Evolutionary conservation across 208 protist species (phyloP), one percentile per base, ranked within the genome.

Genomic region (Trypanosoma mega): DNA sequence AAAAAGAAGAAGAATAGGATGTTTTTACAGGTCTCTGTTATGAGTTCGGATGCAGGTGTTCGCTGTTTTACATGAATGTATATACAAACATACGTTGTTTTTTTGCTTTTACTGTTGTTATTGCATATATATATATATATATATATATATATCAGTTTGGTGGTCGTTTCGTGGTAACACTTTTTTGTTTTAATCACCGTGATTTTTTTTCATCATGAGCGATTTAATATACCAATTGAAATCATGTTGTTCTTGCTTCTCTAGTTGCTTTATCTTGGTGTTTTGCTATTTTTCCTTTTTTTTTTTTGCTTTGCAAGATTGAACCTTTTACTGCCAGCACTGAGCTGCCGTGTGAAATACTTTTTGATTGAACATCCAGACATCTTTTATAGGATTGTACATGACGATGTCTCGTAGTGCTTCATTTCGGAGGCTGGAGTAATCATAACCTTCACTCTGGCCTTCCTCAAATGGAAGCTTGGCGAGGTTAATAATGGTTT

Each of bases 381-480:
- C 65, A 69, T 92, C 85, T 18, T 75, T 59, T 41, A 92, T 72
- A 1, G 85, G 76, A 51, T 92, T 82, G 77, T 92, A 92, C 43
- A 92, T 56, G 6, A 92, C 79, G 29, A 92, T 87, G 24, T 87
- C 85, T 20, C 63, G 65, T 44, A 92, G 57, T 1, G 80, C 59
- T 12, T 76, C 74, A 59, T 80, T 66, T 20, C 69, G 75, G 12
- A 93, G 68, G 20, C 78, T 82, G 44, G 66, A 69, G 53, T 87
- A 79, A 26, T 87, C 76, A 20, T 84, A 52, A 2, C 82, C 86
- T 51, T 90, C 82, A 56, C 74, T 63, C 59, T 88, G 80, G 16
- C 82, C 82, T 23, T 79, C 74, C 29, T 80, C 75, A 72, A 85
- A 93, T 0, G 86, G 80, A 52, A 90, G 78, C 56, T 84, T 61